Base-by-base conservation (phyloP, 805 yeast species). In the Yamadazyma phyllophila region DNA sequence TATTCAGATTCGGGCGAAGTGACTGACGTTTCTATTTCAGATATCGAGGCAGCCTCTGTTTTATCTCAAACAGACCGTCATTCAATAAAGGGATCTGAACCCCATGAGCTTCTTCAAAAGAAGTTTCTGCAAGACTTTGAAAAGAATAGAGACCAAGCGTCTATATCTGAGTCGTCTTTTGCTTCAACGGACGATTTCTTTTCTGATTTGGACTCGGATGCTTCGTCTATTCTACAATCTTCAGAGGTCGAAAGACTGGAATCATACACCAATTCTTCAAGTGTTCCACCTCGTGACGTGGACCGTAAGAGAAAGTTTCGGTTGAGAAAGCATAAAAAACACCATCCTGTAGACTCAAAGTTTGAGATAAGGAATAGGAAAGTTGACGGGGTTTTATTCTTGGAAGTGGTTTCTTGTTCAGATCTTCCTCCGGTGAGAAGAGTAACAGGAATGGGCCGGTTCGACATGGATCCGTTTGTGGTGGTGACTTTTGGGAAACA, bases 391-490 rank as follows among this genome's bases (percentile, higher is more conserved):
- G 85, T 91, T 7, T 63, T 87, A 3, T 88, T 85, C 55, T 59
- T 92, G 30, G 96, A 91, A 51, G 79, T 92, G 15, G 76, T 80
- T 2, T 78, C 85, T 1, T 89, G 92, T 8, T 67, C 79, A 2
- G 89, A 84, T 46, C 69, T 92, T 31, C 99, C 99, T 1, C 88
- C 95, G 0, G 73, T 83, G 44, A 76, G 77, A 34, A 83, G 85
- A 52, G 67, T 87, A 12, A 81, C 87, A 0, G 71, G 90, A 8
- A 80, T 88, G 16, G 83, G 91, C 1, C 36, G 55, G 31, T 92
- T 86, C 59, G 96, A 90, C 63, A 88, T 94, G 95, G 99, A 94
- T 60, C 98, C 98, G 2, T 94, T 92, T 66, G 92, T 92, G 2
- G 89, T 92, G 14, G 83, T 89, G 1, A 83, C 96, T 0, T 89